A percentile compares a stretch with the other conserved stretches of the same genome.
phyloP scores from a whole-genome alignment of 768 basidiomycete genomes.

The Russula sp. region DNA sequence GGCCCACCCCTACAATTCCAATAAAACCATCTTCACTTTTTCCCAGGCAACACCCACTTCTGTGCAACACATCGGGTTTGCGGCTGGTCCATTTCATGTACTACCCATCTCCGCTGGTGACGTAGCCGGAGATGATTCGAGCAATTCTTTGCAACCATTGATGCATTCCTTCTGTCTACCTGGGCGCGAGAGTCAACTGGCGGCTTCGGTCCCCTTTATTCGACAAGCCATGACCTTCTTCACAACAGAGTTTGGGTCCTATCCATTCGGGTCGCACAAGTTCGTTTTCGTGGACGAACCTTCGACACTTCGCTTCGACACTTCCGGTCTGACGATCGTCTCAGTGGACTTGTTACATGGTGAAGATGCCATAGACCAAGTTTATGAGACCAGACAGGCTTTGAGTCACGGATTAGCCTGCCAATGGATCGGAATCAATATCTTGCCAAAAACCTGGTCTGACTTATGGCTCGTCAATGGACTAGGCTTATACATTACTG shows the following conservation, averaged over 20 bases:
- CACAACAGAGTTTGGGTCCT: slow-evolving; percentile 87
- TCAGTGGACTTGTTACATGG: slow-evolving; percentile 80
- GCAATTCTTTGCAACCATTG: slow-evolving; percentile 56
- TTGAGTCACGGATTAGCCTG: slow-evolving; percentile 86
- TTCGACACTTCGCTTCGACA: slow-evolving; percentile 74
- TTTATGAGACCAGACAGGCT: slow-evolving; percentile 80
- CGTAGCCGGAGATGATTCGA: slow-evolving; percentile 52
- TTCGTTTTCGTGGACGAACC: slow-evolving; percentile 90
- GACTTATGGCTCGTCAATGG: slow-evolving; percentile 98
- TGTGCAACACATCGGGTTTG: slow-evolving; percentile 94
- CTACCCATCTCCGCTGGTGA: slow-evolving; percentile 60
- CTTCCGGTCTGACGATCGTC: slow-evolving; percentile 75
- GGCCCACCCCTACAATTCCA: slow-evolving; percentile 87
- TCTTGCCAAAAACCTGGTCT: slow-evolving; percentile 87
- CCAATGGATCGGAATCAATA: slow-evolving; percentile 97
- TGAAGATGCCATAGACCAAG: slow-evolving; percentile 88
- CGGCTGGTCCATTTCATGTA: slow-evolving; percentile 90
- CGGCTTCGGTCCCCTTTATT: slow-evolving; percentile 66
- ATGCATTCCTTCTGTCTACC: slow-evolving; percentile 94
- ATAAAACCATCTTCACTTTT: slow-evolving; percentile 93
- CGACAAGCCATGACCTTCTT: slow-evolving; percentile 91
- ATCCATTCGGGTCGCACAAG: slow-evolving; percentile 94
- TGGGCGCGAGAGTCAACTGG: slow-evolving; percentile 70
- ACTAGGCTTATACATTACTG: slow-evolving; percentile 83
- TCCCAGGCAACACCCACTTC: slow-evolving; percentile 82